These are phyloP conservation scores for Sesbania bispinosa DNA, from an alignment of 306 rosid species.

Conservation along the genomic window DNA sequence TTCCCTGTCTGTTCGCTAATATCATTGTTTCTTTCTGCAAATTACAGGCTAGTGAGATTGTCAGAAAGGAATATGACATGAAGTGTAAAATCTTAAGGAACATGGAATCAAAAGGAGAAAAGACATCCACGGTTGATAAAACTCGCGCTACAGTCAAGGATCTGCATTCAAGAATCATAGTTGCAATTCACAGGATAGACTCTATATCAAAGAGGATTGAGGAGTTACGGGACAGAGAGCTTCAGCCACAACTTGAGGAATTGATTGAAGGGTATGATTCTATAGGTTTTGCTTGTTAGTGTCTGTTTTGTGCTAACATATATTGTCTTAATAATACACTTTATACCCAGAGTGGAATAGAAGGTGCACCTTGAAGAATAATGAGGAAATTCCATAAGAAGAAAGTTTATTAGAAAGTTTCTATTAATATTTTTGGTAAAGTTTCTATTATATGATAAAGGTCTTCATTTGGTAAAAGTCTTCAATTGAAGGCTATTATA, in stretches of 20 bases:
- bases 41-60: slow-evolving; percentile 79
- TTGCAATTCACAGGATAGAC: slow-evolving; percentile 78
- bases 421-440: background rate
- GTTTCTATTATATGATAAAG: background rate
- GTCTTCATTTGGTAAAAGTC: background rate
- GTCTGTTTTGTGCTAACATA: background rate
- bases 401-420: background rate
- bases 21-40: background rate
- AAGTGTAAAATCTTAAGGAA: slow-evolving; percentile 77
- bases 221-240: slow-evolving; percentile 89
- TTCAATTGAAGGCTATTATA: background rate
- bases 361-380: background rate
- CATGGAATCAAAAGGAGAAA: slow-evolving; percentile 69
- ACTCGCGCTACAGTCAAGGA: slow-evolving; percentile 88
- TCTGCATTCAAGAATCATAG: slow-evolving; percentile 85
- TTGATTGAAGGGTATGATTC: slow-evolving; percentile 74
- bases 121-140: slow-evolving; percentile 57
- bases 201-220: slow-evolving; percentile 92
- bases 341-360: background rate
- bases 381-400: background rate
- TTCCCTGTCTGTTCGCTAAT: background rate
- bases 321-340: background rate
- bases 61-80: slow-evolving; percentile 74
- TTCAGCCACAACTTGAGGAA: slow-evolving; percentile 96
- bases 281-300: slow-evolving; percentile 13